Evolutionary conservation across 768 basidiomycete genomes (phyloP).

Genomic region (Boletus bicolor): DNA sequence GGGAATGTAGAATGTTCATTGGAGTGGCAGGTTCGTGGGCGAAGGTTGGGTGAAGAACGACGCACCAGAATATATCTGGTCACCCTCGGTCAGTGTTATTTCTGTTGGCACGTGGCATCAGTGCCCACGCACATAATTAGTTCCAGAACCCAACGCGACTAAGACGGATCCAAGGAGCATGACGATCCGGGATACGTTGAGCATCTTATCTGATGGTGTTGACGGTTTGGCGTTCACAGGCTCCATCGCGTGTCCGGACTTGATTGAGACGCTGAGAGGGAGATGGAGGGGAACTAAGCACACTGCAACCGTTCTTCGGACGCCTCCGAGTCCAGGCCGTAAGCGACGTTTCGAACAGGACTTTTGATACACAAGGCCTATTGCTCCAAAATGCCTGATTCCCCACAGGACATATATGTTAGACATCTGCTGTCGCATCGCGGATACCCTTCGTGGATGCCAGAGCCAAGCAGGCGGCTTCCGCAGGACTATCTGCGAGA

Average conservation of each 20-base stretch:
- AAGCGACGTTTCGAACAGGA: too few species aligned
- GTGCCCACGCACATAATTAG: constrained; percentile 56
- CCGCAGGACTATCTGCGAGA: not conserved
- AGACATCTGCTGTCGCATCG: not conserved
- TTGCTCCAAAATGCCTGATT: not conserved
- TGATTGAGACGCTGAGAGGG: not conserved
- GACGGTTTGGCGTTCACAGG: constrained; percentile 11
- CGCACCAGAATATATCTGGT: constrained; percentile 32
- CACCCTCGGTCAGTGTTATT: not conserved
- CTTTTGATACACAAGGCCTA: too few species aligned
- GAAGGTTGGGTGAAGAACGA: not conserved
- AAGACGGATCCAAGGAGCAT: constrained; percentile 55
- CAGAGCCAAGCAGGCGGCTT: not conserved
- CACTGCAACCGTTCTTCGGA: not conserved
- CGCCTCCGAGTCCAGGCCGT: not conserved
- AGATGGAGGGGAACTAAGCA: not conserved
- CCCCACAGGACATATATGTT: not conserved
- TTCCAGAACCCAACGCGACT: constrained; percentile 63
- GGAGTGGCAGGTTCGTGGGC: too few species aligned
- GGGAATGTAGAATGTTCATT: not conserved
- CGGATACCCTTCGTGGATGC: not conserved
- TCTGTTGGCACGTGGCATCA: not conserved
- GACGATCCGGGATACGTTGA: constrained; percentile 36
- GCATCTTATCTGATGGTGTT: constrained; percentile 17
- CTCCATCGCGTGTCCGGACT: constrained; percentile 3